Conservation (phyloP, 1,284 basidiomycete species). For the Malassezia vespertilionis region DNA sequence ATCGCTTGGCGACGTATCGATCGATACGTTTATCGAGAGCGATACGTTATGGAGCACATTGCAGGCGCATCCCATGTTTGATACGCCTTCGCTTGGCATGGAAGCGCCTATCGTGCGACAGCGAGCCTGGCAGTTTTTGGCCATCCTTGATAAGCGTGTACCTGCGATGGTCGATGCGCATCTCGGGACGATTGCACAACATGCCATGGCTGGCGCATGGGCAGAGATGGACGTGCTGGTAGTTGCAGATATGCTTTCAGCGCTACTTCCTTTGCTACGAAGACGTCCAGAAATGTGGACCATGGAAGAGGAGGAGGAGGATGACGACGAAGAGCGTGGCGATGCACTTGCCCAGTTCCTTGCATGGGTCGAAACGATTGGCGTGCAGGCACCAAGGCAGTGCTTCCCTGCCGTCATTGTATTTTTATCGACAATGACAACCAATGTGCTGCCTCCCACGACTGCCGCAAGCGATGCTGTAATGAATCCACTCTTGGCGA, state of each 20-base stretch:
- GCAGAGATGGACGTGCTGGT: constrained; percentile 34
- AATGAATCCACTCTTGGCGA: constrained; percentile 65
- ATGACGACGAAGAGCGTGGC: constrained; percentile 16
- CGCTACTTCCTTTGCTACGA: constrained; percentile 31
- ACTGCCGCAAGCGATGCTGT: constrained; percentile 51
- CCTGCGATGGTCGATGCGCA: constrained; percentile 20
- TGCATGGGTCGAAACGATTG: constrained; percentile 62
- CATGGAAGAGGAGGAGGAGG: constrained; percentile 18
- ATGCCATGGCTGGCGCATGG: constrained; percentile 35
- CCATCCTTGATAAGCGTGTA: constrained; percentile 10
- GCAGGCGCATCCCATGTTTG: background rate
- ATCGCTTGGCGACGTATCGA: constrained; percentile 9
- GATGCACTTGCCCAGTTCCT: constrained; percentile 52
- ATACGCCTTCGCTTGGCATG: constrained; percentile 21
- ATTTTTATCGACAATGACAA: constrained; percentile 66
- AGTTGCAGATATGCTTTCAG: constrained; percentile 26
- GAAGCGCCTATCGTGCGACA: constrained; percentile 26
- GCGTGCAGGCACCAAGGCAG: constrained; percentile 61
- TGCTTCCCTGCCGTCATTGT: constrained; percentile 68
- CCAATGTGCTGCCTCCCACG: constrained; percentile 47
- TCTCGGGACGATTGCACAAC: constrained; percentile 18
- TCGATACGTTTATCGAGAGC: constrained; percentile 24
- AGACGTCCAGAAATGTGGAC: constrained; percentile 41
- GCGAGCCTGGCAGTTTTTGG: constrained; percentile 32
- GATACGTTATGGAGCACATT: constrained; percentile 27